These are phyloP conservation scores for Colletotrichum sansevieriae DNA, from an alignment of 2,329 filamentous ascomycete genomes.

Conservation along the genomic window DNA sequence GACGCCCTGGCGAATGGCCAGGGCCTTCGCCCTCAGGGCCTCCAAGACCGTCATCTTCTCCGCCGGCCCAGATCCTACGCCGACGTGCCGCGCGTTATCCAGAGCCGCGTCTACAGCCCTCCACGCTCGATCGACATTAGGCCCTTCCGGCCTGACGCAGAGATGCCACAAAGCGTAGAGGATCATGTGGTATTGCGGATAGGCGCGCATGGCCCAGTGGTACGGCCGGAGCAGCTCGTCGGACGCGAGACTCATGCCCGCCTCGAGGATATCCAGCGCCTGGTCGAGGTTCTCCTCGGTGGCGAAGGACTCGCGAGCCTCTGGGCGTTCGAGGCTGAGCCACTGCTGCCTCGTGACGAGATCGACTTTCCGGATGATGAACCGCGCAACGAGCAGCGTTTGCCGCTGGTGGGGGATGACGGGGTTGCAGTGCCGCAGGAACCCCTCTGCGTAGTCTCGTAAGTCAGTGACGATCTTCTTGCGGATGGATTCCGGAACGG, in stretches of 20 bases:
- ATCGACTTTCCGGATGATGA: constrained; percentile 53
- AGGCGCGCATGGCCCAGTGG: constrained; percentile 55
- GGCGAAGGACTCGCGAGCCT: constrained; percentile 43
- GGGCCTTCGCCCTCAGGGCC: constrained; percentile 49
- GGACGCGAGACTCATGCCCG: constrained; percentile 46
- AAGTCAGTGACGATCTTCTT: constrained; percentile 57
- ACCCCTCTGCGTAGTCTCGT: constrained; percentile 59
- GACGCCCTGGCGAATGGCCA: constrained; percentile 42
- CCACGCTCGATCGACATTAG: constrained; percentile 51
- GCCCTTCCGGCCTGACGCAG: constrained; percentile 53
- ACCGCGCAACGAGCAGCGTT: constrained; percentile 46
- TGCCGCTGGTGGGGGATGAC: constrained; percentile 59
- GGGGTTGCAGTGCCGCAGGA: constrained; percentile 64
- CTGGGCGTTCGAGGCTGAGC: constrained; percentile 43
- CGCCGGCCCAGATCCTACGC: constrained; percentile 41
- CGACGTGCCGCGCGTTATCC: constrained; percentile 14
- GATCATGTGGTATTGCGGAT: constrained; percentile 58
- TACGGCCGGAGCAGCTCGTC: constrained; percentile 55
- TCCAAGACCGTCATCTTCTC: constrained; percentile 50
- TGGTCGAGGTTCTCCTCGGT: constrained; percentile 51
- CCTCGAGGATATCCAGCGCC: constrained; percentile 52
- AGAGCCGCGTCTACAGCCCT: constrained; percentile 40
- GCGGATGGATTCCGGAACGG: constrained; percentile 50
- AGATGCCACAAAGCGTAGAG: constrained; percentile 60
- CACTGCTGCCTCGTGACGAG: constrained; percentile 50